phyloP scores from a whole-genome alignment of 2,329 filamentous ascomycete genomes.

The Aspergillus unguis region DNA sequence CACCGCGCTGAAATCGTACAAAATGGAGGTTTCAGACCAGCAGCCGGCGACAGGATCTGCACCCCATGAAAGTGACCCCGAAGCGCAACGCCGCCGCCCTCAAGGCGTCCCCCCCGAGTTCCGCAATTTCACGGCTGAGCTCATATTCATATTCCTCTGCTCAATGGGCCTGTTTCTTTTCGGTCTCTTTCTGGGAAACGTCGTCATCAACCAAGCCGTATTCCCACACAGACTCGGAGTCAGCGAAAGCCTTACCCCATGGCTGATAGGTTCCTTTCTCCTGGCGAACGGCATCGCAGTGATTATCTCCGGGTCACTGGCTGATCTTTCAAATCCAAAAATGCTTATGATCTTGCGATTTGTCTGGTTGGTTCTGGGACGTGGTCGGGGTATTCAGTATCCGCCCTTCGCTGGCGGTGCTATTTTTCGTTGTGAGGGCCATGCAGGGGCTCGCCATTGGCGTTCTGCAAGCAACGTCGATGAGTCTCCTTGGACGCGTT shows the following conservation, averaged over 20 bases:
- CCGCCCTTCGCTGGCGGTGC: not conserved
- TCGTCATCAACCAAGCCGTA: not conserved
- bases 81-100: no score
- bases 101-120: not conserved
- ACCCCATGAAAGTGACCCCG: no score
- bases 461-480: not conserved
- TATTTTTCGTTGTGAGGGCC: not conserved
- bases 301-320: not conserved
- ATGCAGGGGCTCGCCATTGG: not conserved
- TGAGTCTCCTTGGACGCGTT: not conserved
- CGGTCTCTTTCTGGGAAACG: not conserved
- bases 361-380: not conserved
- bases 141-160: not conserved
- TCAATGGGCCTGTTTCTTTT: conserved; percentile 1
- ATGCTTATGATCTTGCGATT: not conserved
- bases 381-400: not conserved
- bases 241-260: not conserved
- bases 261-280: not conserved
- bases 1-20: no score
- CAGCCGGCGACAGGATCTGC: no score
- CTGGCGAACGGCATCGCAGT: not conserved
- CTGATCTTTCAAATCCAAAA: not conserved
- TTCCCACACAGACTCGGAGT: not conserved
- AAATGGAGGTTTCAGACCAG: no score
- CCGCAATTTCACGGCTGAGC: not conserved